These are phyloP conservation scores for Erodium moschatum DNA, from an alignment of 441 rosid genomes.

Conservation along the genomic window DNA sequence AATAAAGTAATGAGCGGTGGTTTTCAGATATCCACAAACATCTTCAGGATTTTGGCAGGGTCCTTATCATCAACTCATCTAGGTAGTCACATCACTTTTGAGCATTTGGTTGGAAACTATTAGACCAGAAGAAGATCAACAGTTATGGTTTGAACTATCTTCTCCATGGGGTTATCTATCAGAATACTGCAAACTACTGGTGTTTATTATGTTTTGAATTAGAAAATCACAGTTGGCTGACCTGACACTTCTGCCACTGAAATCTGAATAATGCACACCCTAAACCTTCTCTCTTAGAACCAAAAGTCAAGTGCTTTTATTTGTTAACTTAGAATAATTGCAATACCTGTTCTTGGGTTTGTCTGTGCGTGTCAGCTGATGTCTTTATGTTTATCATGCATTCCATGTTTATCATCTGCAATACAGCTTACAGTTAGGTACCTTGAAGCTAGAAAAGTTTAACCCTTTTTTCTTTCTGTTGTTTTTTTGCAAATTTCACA, in stretches of 20 bases:
- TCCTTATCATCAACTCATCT: not conserved
- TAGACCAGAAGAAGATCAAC: not conserved
- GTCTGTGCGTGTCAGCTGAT: not conserved
- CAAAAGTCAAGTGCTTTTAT: not conserved
- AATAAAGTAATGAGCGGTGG: not conserved
- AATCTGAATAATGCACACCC: not conserved
- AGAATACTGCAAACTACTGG: not conserved
- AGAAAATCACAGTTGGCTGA: not conserved
- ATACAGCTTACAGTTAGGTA: not conserved
- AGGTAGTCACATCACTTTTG: not conserved
- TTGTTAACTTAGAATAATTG: not conserved
- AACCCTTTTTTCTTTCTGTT: not conserved
- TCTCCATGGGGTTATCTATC: no score
- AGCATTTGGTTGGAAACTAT: slow-evolving; percentile 2
- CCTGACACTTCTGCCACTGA: not conserved
- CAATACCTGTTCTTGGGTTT: not conserved
- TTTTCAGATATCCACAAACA: not conserved
- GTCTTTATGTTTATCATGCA: not conserved
- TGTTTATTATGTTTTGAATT: not conserved
- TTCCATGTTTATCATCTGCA: not conserved
- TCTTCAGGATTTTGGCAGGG: not conserved
- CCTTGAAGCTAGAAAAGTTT: not conserved
- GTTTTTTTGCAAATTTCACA: not conserved
- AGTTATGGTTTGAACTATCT: not conserved
- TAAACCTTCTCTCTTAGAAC: not conserved